These are phyloP conservation scores for Physcomitrellopsis africana DNA, from an alignment of 225 moss, liverwort and hornwort species.

Conservation along the genomic window DNA sequence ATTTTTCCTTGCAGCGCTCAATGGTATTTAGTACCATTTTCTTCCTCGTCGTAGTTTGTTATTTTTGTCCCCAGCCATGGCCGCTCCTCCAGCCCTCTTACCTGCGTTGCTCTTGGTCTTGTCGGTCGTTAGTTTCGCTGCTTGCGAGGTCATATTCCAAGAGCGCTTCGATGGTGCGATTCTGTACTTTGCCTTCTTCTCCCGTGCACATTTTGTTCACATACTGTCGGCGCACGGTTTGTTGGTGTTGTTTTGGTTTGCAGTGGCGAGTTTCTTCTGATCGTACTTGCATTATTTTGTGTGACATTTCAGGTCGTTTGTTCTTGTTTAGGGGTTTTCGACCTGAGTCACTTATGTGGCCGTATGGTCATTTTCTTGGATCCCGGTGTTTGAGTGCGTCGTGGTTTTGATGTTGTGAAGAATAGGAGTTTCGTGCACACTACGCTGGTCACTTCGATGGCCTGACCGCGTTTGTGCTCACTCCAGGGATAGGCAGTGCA, in stretches of 20 bases:
- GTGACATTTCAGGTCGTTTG: background rate
- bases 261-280: background rate
- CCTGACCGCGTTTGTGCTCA: background rate
- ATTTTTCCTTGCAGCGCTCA: no score
- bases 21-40: background rate
- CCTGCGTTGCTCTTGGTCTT: conserved; percentile 4
- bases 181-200: no score
- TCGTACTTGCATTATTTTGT: conserved; percentile 7
- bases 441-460: background rate
- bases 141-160: conserved; percentile 41
- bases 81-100: conserved; percentile 14
- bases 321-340: conserved; percentile 12
- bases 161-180: conserved; percentile 43
- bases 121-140: conserved; percentile 9
- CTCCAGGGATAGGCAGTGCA: background rate
- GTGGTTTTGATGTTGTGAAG: background rate
- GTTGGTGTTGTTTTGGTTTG: background rate
- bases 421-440: background rate
- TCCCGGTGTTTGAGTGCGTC: background rate
- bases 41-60: background rate
- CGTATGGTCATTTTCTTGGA: conserved; percentile 15
- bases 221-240: no score
- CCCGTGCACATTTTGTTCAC: no score
- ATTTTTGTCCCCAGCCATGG: conserved; percentile 24
- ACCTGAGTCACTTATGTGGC: background rate